A percentile compares a stretch with the other conserved stretches of the same genome.
Conservation (phyloP, 768 basidiomycete species). For the Suillus placidus region DNA sequence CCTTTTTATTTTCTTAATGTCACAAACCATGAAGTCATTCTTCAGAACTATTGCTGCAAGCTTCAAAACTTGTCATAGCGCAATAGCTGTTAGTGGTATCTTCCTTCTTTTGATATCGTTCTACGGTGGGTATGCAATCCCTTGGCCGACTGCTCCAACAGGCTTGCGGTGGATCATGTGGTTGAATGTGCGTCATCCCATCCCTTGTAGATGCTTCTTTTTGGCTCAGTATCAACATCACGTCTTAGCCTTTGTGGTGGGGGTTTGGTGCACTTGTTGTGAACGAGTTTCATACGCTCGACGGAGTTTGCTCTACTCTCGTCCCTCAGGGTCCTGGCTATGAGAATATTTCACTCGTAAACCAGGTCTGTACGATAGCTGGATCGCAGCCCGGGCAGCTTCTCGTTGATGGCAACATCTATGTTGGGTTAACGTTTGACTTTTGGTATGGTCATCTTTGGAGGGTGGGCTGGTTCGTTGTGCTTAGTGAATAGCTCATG, state of each 20-base stretch:
- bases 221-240: neutral
- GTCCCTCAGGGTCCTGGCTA: conserved; percentile 69
- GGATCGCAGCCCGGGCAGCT: conserved; percentile 64
- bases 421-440: conserved; percentile 46
- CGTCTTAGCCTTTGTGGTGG: neutral
- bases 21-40: conserved; percentile 71
- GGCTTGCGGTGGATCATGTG: conserved; percentile 8
- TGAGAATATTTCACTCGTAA: conserved; percentile 51
- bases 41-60: conserved; percentile 65
- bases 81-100: conserved; percentile 37
- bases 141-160: conserved; percentile 8
- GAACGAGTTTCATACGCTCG: conserved; percentile 80
- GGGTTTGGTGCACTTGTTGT: conserved; percentile 72
- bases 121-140: conserved; percentile 42
- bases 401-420: conserved; percentile 63
- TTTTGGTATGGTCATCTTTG: conserved; percentile 51
- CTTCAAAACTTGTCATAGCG: conserved; percentile 54
- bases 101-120: conserved; percentile 44
- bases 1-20: conserved; percentile 53
- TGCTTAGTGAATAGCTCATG: neutral
- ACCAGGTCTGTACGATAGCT: conserved; percentile 77
- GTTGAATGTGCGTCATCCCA: neutral
- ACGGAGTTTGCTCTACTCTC: conserved; percentile 60
- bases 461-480: conserved; percentile 36
- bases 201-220: neutral